These are phyloP conservation scores for Boletus subcaerulescens DNA, from an alignment of 768 basidiomycete genomes.

Conservation along the genomic window DNA sequence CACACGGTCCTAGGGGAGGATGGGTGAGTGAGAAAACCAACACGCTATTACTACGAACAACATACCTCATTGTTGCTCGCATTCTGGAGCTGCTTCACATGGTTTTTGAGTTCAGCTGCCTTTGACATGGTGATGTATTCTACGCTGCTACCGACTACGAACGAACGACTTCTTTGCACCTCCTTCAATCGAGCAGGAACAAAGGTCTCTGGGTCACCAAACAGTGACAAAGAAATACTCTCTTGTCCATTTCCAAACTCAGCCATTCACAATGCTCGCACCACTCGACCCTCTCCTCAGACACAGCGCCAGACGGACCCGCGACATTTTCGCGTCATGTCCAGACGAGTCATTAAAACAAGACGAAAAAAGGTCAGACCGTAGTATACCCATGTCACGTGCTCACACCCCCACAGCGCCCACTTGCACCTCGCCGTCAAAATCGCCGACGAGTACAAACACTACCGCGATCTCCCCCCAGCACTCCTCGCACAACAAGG, in stretches of 20 bases:
- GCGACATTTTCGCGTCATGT: constrained; percentile 64
- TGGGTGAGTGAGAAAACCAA: not conserved
- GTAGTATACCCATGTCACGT: too few relatives aligned
- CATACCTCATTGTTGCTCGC: constrained; percentile 56
- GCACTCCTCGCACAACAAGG: constrained; percentile 80
- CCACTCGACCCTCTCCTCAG: constrained; percentile 65
- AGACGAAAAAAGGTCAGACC: constrained; percentile 66
- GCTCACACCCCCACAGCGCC: constrained; percentile 35
- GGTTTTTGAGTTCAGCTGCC: constrained; percentile 66
- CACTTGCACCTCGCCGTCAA: constrained; percentile 77
- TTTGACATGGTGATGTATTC: constrained; percentile 29
- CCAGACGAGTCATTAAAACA: constrained; percentile 58
- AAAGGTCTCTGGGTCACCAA: too few relatives aligned
- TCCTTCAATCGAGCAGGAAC: not conserved
- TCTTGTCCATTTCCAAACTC: too few relatives aligned
- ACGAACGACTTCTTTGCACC: too few relatives aligned
- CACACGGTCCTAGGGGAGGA: constrained; percentile 54
- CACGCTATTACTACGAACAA: not conserved
- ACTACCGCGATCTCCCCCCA: constrained; percentile 81
- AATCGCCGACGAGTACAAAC: constrained; percentile 85
- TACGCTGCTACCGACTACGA: constrained; percentile 22
- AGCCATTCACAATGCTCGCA: constrained; percentile 41
- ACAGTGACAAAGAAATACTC: too few relatives aligned
- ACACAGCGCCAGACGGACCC: constrained; percentile 66
- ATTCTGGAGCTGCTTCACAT: constrained; percentile 75